phyloP scores from a whole-genome alignment of 306 rosid species.

The Cicer arietinum region DNA sequence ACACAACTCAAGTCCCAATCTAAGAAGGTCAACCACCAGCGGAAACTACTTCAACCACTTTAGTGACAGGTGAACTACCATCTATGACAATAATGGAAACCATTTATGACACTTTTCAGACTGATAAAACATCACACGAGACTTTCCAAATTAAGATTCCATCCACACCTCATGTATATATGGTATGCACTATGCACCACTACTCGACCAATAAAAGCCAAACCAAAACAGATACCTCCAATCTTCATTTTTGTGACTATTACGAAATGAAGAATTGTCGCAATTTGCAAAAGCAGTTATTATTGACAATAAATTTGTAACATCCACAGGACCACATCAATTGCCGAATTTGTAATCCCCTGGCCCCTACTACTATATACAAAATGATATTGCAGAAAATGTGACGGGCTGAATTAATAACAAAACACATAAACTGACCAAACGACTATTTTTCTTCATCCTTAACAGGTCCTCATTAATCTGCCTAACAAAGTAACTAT shows the following conservation, averaged over 20 bases:
- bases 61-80: constrained; percentile 28
- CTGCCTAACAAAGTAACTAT: constrained; percentile 26
- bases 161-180: constrained; percentile 22
- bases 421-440: constrained; percentile 17
- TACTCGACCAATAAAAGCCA: constrained; percentile 19
- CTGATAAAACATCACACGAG: constrained; percentile 31
- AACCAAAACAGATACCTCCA: constrained; percentile 32
- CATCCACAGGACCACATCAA: neutral
- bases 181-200: neutral
- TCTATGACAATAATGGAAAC: constrained; percentile 37
- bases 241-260: constrained; percentile 7
- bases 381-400: constrained; percentile 18
- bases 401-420: neutral
- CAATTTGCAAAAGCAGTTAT: constrained; percentile 18
- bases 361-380: constrained; percentile 36
- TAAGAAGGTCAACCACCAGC: constrained; percentile 40
- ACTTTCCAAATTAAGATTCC: constrained; percentile 21
- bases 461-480: constrained; percentile 21
- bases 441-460: constrained; percentile 30
- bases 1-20: neutral
- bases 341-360: constrained; percentile 32
- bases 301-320: constrained; percentile 23
- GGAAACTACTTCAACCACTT: constrained; percentile 31
- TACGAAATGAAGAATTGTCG: constrained; percentile 25
- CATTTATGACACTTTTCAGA: constrained; percentile 39